Base-by-base conservation (phyloP, 805 yeast genomes). In the Candida alai region DNA sequence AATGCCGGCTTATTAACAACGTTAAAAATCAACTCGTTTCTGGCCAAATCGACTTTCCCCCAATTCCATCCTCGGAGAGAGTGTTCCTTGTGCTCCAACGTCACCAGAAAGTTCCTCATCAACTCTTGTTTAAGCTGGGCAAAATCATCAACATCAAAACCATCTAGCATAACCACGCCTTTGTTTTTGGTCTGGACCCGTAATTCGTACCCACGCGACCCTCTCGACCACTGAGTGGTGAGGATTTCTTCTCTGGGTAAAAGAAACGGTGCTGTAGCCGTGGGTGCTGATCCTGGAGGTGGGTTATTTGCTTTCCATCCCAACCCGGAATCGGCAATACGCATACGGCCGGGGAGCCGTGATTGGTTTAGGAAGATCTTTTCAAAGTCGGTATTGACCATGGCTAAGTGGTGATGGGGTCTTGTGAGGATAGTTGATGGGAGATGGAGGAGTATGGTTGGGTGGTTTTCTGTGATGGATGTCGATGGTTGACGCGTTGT, bases 41-140 rank as follows among this genome's bases (percentile, higher is more conserved):
- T 76, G 14, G 95, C 96, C 54, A 93, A 76, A 56, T 89, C 96
- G 11, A 90, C 72, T 44, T 82, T 79, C 35, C 99, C 99, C 98
- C 98, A 93, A 61, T 93, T 93, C 98, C 98, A 93, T 20, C 99
- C 99, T 64, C 96, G 77, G 44, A 93, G 66, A 4, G 96, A 84
- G 60, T 93, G 98, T 50, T 90, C 97, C 49, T 73, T 78, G 42
- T 74, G 81, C 48, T 93, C 97, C 39, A 93, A 70, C 36, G 75
- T 74, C 27, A 85, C 66, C 34, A 62, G 68, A 59, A 88, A 86
- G 51, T 83, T 75, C 46, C 88, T 70, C 52, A 84, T 88, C 46
- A 93, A 68, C 45, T 89, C 95, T 52, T 76, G 83, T 58, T 89
- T 90, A 51, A 93, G 66, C 40, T 82, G 71, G 40, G 78, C 77